phyloP scores from a whole-genome alignment of 768 basidiomycete genomes.

The Suillus placidus region DNA sequence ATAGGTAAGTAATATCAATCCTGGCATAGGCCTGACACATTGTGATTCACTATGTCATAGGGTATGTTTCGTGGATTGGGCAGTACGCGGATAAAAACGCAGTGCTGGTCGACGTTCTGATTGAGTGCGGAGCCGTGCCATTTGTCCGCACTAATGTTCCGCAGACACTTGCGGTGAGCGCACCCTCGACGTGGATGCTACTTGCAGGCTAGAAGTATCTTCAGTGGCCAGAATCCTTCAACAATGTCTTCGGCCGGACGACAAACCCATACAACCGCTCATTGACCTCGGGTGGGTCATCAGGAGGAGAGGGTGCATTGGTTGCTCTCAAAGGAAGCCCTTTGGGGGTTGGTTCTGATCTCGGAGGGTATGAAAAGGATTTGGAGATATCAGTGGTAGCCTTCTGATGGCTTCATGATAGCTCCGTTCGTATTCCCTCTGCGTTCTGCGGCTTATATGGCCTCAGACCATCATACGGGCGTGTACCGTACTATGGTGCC shows the following conservation, averaged over 20 bases:
- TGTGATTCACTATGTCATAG: slow-evolving; percentile 31
- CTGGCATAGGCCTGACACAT: background rate
- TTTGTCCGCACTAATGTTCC: slow-evolving; percentile 79
- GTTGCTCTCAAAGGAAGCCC: slow-evolving; percentile 50
- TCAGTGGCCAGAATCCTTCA: slow-evolving; percentile 79
- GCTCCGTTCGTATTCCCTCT: slow-evolving; percentile 73
- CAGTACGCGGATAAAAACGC: slow-evolving; percentile 59
- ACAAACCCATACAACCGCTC: slow-evolving; percentile 73
- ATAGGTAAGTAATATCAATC: slow-evolving; percentile 51
- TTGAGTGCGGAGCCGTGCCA: slow-evolving; percentile 66
- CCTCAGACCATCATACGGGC: slow-evolving; percentile 66
- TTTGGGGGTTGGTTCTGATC: slow-evolving; percentile 76
- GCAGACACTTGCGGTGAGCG: slow-evolving; percentile 69
- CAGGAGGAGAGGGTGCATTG: slow-evolving; percentile 85
- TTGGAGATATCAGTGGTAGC: background rate
- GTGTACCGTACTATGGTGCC: slow-evolving; percentile 73
- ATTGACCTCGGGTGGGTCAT: slow-evolving; percentile 77
- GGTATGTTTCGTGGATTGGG: slow-evolving; percentile 76
- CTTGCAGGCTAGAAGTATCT: background rate
- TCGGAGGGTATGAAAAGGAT: slow-evolving; percentile 59
- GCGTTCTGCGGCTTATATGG: slow-evolving; percentile 72
- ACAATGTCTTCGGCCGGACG: slow-evolving; percentile 79
- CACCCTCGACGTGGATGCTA: background rate
- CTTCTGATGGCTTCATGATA: slow-evolving; percentile 25
- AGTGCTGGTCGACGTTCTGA: slow-evolving; percentile 66